Conservation (phyloP, 2,329 filamentous ascomycete genomes). For the Diplodia sapinea region DNA sequence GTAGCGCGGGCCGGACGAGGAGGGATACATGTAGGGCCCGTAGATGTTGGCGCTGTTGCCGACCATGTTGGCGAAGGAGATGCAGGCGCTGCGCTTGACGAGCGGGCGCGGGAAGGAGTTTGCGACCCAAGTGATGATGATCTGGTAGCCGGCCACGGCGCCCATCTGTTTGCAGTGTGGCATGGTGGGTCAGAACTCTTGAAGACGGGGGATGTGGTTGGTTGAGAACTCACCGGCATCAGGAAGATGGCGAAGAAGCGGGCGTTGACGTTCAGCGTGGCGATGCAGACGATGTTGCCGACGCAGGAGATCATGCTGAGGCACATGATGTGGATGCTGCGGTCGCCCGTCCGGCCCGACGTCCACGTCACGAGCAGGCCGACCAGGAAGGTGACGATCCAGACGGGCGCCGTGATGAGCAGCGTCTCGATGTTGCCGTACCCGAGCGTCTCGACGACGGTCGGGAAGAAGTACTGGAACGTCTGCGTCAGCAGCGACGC, state of each 20-base stretch:
- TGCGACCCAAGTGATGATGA: constrained; percentile 44
- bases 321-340: constrained; percentile 62
- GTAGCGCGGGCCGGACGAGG: constrained; percentile 46
- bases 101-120: constrained; percentile 44
- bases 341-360: constrained; percentile 60
- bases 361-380: constrained; percentile 62
- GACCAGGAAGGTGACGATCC: constrained; percentile 62
- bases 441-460: constrained; percentile 66
- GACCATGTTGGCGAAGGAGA: constrained; percentile 44
- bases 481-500: constrained; percentile 59
- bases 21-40: constrained; percentile 45
- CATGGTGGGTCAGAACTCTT: not conserved
- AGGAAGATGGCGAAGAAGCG: constrained; percentile 69
- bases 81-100: constrained; percentile 42
- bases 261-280: constrained; percentile 56
- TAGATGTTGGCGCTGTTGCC: constrained; percentile 47
- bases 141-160: constrained; percentile 40
- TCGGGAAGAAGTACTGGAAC: constrained; percentile 71
- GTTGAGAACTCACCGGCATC: constrained; percentile 57
- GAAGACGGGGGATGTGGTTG: not conserved
- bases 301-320: constrained; percentile 59
- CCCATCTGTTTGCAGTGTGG: constrained; percentile 29
- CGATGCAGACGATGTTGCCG: constrained; percentile 63
- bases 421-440: constrained; percentile 62
- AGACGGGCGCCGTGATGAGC: constrained; percentile 64